These are phyloP conservation scores for Datura wrightii DNA, from an alignment of 257 asterid genomes.

Conservation along the genomic window DNA sequence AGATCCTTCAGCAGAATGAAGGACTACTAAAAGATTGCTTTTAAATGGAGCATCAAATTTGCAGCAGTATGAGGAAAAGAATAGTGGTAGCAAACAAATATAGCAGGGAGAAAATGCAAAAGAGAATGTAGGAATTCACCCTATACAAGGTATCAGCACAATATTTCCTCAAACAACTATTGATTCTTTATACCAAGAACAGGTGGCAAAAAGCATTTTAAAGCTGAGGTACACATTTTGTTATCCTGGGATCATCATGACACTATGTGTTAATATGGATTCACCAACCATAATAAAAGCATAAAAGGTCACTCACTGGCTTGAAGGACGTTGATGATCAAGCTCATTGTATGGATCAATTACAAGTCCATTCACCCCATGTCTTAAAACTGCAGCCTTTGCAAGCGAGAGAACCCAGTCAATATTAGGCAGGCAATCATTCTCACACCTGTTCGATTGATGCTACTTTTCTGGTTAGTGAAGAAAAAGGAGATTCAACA, in stretches of 20 bases:
- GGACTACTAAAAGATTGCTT: slow-evolving; percentile 13
- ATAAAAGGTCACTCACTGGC: slow-evolving; percentile 65
- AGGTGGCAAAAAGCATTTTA: neutral
- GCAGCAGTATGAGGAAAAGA: neutral
- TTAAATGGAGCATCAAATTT: neutral
- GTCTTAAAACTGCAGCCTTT: slow-evolving; percentile 81
- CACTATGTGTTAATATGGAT: neutral
- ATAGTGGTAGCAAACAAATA: slow-evolving; percentile 1
- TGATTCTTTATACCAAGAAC: slow-evolving; percentile 1
- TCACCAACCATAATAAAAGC: slow-evolving; percentile 25
- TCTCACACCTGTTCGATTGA: slow-evolving; percentile 80
- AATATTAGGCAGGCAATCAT: slow-evolving; percentile 88
- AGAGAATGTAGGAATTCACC: neutral
- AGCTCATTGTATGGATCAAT: slow-evolving; percentile 98
- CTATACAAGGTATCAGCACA: slow-evolving; percentile 2
- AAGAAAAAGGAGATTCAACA: slow-evolving; percentile 11
- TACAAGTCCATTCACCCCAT: slow-evolving; percentile 92
- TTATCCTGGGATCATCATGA: neutral
- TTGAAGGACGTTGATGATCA: slow-evolving; percentile 89
- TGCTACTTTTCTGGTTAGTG: slow-evolving; percentile 30
- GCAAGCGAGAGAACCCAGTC: slow-evolving; percentile 96
- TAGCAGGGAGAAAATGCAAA: slow-evolving; percentile 2
- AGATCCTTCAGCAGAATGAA: slow-evolving; percentile 5
- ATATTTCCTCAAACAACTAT: neutral
- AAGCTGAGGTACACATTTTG: neutral